phyloP scores from a whole-genome alignment of 768 basidiomycete genomes.

The Rubroboletus pulcherrimus region DNA sequence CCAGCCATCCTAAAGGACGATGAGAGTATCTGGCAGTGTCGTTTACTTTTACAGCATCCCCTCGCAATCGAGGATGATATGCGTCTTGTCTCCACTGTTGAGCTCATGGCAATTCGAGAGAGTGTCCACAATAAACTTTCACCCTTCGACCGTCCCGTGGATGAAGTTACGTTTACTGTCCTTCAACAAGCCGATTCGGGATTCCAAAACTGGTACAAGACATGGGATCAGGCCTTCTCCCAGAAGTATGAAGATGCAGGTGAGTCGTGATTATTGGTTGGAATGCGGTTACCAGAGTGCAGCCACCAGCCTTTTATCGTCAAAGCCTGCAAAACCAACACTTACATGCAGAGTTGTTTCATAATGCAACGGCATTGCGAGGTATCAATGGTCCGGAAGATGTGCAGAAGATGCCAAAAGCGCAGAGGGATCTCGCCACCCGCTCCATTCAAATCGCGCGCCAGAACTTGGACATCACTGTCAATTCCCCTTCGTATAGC shows the following conservation, averaged over 20 bases:
- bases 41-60: constrained; percentile 79
- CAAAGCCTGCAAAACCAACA: constrained; percentile 87
- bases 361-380: constrained; percentile 77
- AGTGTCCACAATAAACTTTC: constrained; percentile 78
- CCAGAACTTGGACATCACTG: constrained; percentile 78
- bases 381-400: constrained; percentile 85
- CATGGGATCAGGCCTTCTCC: constrained; percentile 78
- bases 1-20: constrained; percentile 92
- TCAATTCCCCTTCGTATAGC: constrained; percentile 78
- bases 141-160: constrained; percentile 74
- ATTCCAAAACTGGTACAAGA: constrained; percentile 78
- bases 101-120: constrained; percentile 87
- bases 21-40: constrained; percentile 81
- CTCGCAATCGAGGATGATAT: constrained; percentile 90
- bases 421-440: constrained; percentile 76
- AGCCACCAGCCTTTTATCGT: constrained; percentile 70
- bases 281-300: constrained; percentile 3
- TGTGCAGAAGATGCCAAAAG: constrained; percentile 74
- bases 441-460: constrained; percentile 81
- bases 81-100: constrained; percentile 91
- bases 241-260: constrained; percentile 81
- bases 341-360: constrained; percentile 80
- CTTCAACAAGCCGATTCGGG: constrained; percentile 72
- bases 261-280: constrained; percentile 30
- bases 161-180: constrained; percentile 66